Percentiles rank a stretch among this genome's conserved stretches.
These are phyloP conservation scores for Buddleja alternifolia DNA, from an alignment of 257 asterid genomes.

Conservation along the genomic window DNA sequence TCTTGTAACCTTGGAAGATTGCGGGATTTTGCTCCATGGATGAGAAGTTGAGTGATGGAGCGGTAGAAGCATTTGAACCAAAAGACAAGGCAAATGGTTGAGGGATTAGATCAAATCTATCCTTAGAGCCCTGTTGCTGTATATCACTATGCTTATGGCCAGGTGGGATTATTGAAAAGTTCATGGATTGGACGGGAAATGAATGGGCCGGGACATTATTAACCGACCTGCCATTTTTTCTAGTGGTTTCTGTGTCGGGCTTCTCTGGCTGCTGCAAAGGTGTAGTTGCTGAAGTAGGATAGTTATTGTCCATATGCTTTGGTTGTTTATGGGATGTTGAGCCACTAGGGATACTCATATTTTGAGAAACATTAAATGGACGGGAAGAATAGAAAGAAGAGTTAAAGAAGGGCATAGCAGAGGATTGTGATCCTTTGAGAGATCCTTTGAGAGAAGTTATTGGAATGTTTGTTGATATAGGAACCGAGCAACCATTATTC, in stretches of 20 bases:
- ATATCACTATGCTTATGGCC: constrained; percentile 37
- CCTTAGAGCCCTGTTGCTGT: constrained; percentile 42
- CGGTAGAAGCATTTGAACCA: constrained; percentile 41
- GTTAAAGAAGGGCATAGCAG: constrained; percentile 37
- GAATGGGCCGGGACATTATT: constrained; percentile 16
- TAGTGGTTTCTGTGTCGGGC: constrained; percentile 27
- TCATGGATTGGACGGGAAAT: constrained; percentile 34
- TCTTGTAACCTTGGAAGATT: constrained; percentile 40
- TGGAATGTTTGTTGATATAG: constrained; percentile 40
- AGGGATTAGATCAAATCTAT: constrained; percentile 33
- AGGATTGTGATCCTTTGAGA: constrained; percentile 34
- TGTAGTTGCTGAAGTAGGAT: constrained; percentile 23
- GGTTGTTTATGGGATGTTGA: constrained; percentile 40
- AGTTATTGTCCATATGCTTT: constrained; percentile 22
- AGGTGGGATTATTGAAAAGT: constrained; percentile 34
- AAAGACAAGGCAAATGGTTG: constrained; percentile 42
- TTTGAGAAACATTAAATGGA: constrained; percentile 31
- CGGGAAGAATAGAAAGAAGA: constrained; percentile 45
- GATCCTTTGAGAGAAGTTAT: constrained; percentile 35
- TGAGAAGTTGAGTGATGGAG: constrained; percentile 37
- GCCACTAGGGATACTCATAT: constrained; percentile 29
- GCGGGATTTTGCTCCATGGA: constrained; percentile 38
- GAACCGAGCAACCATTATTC: constrained; percentile 41
- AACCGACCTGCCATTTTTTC: constrained; percentile 23
- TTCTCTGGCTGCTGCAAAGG: constrained; percentile 32